These are phyloP conservation scores for Ustulina deusta DNA, from an alignment of 2,329 filamentous ascomycete species.

Conservation along the genomic window DNA sequence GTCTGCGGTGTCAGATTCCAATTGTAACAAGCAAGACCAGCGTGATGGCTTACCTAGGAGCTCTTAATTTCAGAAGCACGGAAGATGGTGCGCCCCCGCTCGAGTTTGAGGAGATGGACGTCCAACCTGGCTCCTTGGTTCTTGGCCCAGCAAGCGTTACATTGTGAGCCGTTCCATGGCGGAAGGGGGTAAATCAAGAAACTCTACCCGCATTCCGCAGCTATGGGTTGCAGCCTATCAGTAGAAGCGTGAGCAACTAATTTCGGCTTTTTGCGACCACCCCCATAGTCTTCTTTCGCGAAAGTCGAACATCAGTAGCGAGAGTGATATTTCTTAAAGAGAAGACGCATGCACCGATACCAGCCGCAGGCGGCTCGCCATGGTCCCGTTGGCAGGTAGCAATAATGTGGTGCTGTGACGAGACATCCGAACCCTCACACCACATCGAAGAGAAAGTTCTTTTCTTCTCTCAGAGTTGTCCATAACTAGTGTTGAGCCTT, in stretches of 20 bases:
- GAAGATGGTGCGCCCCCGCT: not conserved
- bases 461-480: no score
- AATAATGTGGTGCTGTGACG: not conserved
- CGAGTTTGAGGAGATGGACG: not conserved
- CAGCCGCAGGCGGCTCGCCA: not conserved
- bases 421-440: not conserved
- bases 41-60: not conserved
- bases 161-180: slow-evolving; percentile 22
- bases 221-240: slow-evolving; percentile 5
- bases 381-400: not conserved
- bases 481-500: no score
- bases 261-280: not conserved
- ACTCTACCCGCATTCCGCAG: slow-evolving; percentile 26
- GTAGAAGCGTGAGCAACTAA: not conserved
- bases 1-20: not conserved
- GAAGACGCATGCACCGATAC: not conserved
- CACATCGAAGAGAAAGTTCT: not conserved
- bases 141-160: slow-evolving; percentile 15
- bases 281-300: not conserved
- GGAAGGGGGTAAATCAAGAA: slow-evolving; percentile 14
- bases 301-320: not conserved
- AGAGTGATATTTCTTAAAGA: not conserved
- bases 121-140: not conserved
- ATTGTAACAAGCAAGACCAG: not conserved
- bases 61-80: not conserved